A percentile compares a stretch with the other conserved stretches of the same genome.
phyloP scores from a whole-genome alignment of 352 stramenopile genomes.

The Pythium chondricola region DNA sequence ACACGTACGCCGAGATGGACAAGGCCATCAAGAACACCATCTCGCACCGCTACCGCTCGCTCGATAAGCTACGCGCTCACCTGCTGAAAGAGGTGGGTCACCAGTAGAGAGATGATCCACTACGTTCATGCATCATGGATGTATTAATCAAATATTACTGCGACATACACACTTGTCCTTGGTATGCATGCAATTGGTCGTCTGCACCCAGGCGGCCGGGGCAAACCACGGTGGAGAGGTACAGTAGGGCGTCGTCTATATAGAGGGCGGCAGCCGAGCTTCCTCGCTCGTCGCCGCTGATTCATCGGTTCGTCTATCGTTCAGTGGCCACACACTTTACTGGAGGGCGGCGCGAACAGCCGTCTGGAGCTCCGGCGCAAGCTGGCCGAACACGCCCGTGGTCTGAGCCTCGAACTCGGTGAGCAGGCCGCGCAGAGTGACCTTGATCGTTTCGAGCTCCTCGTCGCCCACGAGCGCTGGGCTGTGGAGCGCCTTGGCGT shows the following conservation, averaged over 20 bases:
- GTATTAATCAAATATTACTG: background rate
- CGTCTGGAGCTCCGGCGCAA: constrained; percentile 66
- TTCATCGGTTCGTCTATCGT: too few relatives aligned
- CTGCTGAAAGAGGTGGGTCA: constrained; percentile 10
- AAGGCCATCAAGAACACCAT: constrained; percentile 89
- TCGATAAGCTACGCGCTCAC: constrained; percentile 47
- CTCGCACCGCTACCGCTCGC: constrained; percentile 83
- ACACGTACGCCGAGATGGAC: constrained; percentile 91
- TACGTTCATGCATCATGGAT: too few relatives aligned
- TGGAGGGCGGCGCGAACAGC: constrained; percentile 28
- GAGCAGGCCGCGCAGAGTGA: constrained; percentile 57
- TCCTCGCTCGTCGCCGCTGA: background rate
- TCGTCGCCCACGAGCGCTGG: constrained; percentile 67
- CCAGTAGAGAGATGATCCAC: too few relatives aligned
- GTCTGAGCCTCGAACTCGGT: constrained; percentile 71
- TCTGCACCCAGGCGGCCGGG: too few relatives aligned
- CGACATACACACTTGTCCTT: background rate
- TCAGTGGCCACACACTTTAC: constrained; percentile 14
- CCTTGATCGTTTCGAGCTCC: constrained; percentile 66
- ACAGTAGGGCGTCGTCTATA: constrained; percentile 19
- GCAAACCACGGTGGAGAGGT: too few relatives aligned
- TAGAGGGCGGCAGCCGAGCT: background rate
- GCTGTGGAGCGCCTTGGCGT: constrained; percentile 61
- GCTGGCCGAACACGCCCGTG: constrained; percentile 66
- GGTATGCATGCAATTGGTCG: background rate